Evolutionary conservation across 148 eudicot species (phyloP), one percentile per base, ranked within the genome.

Genomic region (Gaultheria prostrata): DNA sequence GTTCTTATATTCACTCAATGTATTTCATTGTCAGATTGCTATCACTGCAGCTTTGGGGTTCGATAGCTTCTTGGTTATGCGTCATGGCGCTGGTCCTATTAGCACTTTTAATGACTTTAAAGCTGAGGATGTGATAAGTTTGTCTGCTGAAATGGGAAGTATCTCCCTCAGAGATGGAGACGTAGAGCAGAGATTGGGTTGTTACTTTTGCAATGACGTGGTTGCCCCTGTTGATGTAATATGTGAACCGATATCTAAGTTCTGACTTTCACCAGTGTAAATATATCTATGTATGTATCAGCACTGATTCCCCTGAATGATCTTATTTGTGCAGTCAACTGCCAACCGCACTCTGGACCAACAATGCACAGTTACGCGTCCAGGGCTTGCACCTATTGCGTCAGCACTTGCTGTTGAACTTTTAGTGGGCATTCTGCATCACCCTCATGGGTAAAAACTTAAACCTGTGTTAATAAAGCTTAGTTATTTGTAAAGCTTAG

Each of bases 341-440:
- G 82, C 95, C 53, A 96, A 96, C 78, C 97, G 98, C 81, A 94
- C 99, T 45, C 83, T 96, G 85, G 99, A 96, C 86, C 99, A 96
- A 91, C 99, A 96, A 80, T 96, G 99, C 85, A 96, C 99, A 5
- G 99, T 96, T 77, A 96, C 99, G 78, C 97, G 99, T 77, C 99
- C 99, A 43, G 99, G 99, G 71, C 97, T 96, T 85, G 97, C 99
- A 83, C 99, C 99, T 74, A 93, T 96, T 87, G 99, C 99, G 59
- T 96, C 99, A 9, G 89, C 98, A 7, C 95, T 96, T 87, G 98
- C 98, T 65, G 99, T 96, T 82, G 99, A 96, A 85, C 95, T 96
- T 82, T 83, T 96, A 78, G 98, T 96, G 28, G 95, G 98, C 76
- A 86, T 96, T 53, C 86, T 96, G 69, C 99, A 96, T 89, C 97